Evolutionary conservation across 73 alveolate genomes (phyloP), one percentile per base, ranked within the genome.

Genomic region (Tetrahymena borealis): DNA sequence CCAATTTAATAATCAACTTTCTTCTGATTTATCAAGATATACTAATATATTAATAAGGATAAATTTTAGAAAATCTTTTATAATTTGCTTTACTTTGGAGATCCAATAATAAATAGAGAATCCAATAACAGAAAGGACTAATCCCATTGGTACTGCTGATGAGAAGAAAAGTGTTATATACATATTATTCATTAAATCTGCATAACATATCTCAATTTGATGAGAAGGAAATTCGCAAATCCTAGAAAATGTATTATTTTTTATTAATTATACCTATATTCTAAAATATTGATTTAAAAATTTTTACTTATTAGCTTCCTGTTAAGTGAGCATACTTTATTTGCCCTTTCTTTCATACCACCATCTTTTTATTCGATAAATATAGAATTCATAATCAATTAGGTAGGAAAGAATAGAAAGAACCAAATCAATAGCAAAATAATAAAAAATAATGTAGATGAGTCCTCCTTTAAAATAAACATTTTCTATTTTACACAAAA

Each of bases 61-160:
- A 60, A 15, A 42, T 3, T 42, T 42, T n/a, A 11, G 1, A 42
- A 42, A 1, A 11, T 42, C 6, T 42, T 3, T n/a, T 3, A n/a
- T 1, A 42, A 4, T 11, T 7, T 42, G 16, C 1, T 60, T 60
- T 60, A 60, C 85, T 39, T 92, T 92, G 15, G 90, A 79, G 78
- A 78, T 79, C 95, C 95, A 92, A 39, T 92, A 92, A 92, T 78
- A 92, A 20, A 92, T n/a, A 32, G 38, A n/a, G 11, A 92, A 33
- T 2, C 93, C 91, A 12, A 92, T 28, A 18, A 92, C 18, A 10
- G 78, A 78, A 18, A 92, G 39, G 9, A 78, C 24, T 24, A 78
- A 78, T 18, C 95, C 95, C 16, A 92, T 38, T 12, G 95, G 95
- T 20, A 92, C 39, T 4, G 90, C 39, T 10, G 95, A 91, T 16